Conservation (phyloP, 306 rosid genomes). For the Benincasa hispida region DNA sequence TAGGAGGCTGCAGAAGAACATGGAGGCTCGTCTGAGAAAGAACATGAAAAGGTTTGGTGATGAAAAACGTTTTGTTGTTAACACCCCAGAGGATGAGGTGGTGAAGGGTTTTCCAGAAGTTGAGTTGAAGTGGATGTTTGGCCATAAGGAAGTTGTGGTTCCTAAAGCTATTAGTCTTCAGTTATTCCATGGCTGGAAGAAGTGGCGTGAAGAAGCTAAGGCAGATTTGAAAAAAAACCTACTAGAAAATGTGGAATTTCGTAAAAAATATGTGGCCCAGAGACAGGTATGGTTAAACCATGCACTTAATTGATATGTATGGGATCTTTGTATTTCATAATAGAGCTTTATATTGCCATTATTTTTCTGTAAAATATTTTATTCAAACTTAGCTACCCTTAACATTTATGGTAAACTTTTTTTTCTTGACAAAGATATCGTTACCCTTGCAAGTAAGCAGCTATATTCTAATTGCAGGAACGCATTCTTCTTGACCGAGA, state of each 20-base stretch:
- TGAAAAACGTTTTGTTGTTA: slow-evolving; percentile 44
- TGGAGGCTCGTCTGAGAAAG: slow-evolving; percentile 52
- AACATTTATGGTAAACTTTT: background rate
- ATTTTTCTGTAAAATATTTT: background rate
- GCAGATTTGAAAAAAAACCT: slow-evolving; percentile 53
- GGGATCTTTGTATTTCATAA: background rate
- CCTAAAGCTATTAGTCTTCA: slow-evolving; percentile 72
- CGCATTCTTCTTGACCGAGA: slow-evolving; percentile 74
- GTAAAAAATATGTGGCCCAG: slow-evolving; percentile 50
- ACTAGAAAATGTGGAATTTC: slow-evolving; percentile 53
- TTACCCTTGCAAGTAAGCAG: background rate
- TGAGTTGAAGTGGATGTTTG: slow-evolving; percentile 82
- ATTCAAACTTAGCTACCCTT: background rate
- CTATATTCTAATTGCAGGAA: slow-evolving; percentile 42
- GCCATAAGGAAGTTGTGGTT: slow-evolving; percentile 67
- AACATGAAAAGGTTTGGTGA: slow-evolving; percentile 52
- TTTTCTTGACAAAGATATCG: background rate
- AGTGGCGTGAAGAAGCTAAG: slow-evolving; percentile 82
- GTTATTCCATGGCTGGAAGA: slow-evolving; percentile 86
- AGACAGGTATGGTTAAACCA: slow-evolving; percentile 44
- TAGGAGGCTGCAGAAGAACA: slow-evolving; percentile 50
- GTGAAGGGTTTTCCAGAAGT: slow-evolving; percentile 83
- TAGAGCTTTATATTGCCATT: background rate
- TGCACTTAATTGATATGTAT: background rate
- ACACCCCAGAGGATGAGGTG: slow-evolving; percentile 65